These are phyloP conservation scores for Globisporangium echinulatum DNA, from an alignment of 352 stramenopile genomes.

Conservation along the genomic window DNA sequence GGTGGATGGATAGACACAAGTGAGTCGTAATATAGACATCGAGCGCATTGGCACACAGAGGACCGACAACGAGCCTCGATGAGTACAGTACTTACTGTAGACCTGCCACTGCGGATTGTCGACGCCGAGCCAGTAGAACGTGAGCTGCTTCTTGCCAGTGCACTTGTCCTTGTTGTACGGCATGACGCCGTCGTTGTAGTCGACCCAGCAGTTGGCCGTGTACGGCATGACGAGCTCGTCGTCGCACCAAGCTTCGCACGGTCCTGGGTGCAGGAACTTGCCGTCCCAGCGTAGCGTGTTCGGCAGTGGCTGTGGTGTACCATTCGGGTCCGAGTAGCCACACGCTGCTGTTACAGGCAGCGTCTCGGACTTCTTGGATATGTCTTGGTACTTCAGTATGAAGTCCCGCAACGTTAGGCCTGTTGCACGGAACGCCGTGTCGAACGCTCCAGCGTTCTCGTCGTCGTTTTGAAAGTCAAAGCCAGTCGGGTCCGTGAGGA, in stretches of 20 bases:
- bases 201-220: slow-evolving; percentile 12
- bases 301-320: slow-evolving; percentile 8
- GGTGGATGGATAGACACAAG: not conserved
- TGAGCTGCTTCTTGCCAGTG: slow-evolving; percentile 18
- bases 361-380: not conserved
- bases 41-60: too few species aligned
- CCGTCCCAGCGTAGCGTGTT: slow-evolving; percentile 4
- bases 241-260: slow-evolving; percentile 14
- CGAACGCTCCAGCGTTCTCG: slow-evolving; percentile 8
- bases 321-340: slow-evolving; percentile 9
- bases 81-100: slow-evolving; percentile 18
- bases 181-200: slow-evolving; percentile 3
- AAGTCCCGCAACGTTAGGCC: slow-evolving; percentile 10
- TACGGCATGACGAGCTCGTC: slow-evolving; percentile 11
- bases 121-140: slow-evolving; percentile 48
- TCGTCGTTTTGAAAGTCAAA: slow-evolving; percentile 2
- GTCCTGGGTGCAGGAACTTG: slow-evolving; percentile 6
- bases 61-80: not conserved
- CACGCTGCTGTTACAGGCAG: slow-evolving; percentile 2
- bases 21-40: too few species aligned
- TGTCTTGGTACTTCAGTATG: slow-evolving; percentile 14
- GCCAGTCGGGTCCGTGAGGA: slow-evolving; percentile 3
- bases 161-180: slow-evolving; percentile 14
- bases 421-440: slow-evolving; percentile 3
- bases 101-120: slow-evolving; percentile 39